Percentiles rank a stretch among this genome's conserved stretches.
Evolutionary conservation across 164 flowering plant genomes (phyloP).

Genomic region (Vitis riparia): DNA sequence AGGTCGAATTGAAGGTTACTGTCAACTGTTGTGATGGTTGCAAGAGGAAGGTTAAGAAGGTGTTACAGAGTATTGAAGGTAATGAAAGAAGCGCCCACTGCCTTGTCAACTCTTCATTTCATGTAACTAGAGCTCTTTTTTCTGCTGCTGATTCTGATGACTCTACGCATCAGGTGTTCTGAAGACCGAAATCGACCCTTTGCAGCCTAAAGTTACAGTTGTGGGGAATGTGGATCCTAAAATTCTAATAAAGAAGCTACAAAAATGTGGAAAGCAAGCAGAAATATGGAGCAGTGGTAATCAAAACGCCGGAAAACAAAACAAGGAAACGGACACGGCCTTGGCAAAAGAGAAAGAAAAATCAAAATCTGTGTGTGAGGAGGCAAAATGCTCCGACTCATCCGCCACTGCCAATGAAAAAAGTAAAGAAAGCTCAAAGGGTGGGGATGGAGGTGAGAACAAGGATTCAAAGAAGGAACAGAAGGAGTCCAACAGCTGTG

Average conservation of each 20-base stretch:
- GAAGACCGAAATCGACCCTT: constrained; percentile 38
- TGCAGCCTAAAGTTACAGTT: constrained; percentile 46
- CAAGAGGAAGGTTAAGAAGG: constrained; percentile 60
- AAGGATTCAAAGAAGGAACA: constrained; percentile 11
- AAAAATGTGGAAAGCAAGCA: constrained; percentile 50
- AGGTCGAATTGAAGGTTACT: constrained; percentile 52
- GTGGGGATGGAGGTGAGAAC: constrained; percentile 1
- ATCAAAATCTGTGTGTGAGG: constrained; percentile 11
- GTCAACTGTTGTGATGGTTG: constrained; percentile 66
- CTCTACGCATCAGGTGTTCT: constrained; percentile 42
- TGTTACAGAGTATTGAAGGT: constrained; percentile 51
- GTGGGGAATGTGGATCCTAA: constrained; percentile 47
- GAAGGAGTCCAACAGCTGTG: background rate
- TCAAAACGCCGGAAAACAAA: constrained; percentile 20
- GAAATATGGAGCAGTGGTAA: constrained; percentile 31
- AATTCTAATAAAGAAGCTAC: constrained; percentile 42
- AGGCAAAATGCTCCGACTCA: constrained; percentile 18
- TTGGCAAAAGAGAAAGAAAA: constrained; percentile 16
- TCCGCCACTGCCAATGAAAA: background rate
- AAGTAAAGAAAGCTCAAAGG: constrained; percentile 8
- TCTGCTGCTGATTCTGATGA: background rate
- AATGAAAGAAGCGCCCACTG: background rate
- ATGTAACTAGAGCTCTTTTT: background rate
- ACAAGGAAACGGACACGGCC: constrained; percentile 16
- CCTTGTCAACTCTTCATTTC: background rate